A percentile compares a stretch with the other conserved stretches of the same genome.
Conservation (phyloP, 2,329 filamentous ascomycete species). For the Pyricularia sp. region DNA sequence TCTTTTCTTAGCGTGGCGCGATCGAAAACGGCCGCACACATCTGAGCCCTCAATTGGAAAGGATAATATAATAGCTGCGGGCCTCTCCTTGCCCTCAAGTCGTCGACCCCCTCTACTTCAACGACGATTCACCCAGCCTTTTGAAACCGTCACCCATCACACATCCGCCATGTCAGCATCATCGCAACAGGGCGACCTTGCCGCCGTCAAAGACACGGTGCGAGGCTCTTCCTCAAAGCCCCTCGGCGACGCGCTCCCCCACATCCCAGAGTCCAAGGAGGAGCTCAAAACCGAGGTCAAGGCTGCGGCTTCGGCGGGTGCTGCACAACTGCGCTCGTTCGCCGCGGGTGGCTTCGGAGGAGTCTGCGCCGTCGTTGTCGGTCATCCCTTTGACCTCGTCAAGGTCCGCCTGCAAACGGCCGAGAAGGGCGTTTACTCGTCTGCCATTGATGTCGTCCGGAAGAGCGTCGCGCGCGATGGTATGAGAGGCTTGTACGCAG, state of each 20-base stretch:
- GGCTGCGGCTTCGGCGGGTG: conserved; percentile 25
- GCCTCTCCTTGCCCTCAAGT: not conserved
- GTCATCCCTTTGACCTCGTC: conserved; percentile 95
- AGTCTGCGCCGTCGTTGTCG: conserved; percentile 85
- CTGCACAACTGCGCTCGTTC: conserved; percentile 64
- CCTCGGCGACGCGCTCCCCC: conserved; percentile 29
- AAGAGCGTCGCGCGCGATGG: conserved; percentile 86
- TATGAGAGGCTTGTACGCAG: conserved; percentile 84
- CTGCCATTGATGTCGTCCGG: conserved; percentile 83
- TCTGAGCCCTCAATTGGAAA: not conserved
- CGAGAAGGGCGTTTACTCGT: conserved; percentile 83
- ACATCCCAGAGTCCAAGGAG: conserved; percentile 32
- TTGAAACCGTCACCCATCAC: not conserved
- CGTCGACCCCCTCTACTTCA: not conserved
- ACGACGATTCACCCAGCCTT: not conserved
- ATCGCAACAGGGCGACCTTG: not conserved
- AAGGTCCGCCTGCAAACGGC: conserved; percentile 97
- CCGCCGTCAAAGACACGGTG: not conserved
- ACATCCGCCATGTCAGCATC: not conserved
- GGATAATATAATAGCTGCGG: not conserved
- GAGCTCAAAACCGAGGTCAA: conserved; percentile 34
- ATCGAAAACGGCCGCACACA: not conserved
- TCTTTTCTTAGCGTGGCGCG: not conserved
- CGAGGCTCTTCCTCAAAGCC: conserved; percentile 18
- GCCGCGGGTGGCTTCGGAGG: conserved; percentile 88